A percentile compares a stretch with the other conserved stretches of the same genome.
Evolutionary conservation across 2,329 filamentous ascomycete genomes (phyloP).

Genomic region (Myriosclerotinia scirpicola): DNA sequence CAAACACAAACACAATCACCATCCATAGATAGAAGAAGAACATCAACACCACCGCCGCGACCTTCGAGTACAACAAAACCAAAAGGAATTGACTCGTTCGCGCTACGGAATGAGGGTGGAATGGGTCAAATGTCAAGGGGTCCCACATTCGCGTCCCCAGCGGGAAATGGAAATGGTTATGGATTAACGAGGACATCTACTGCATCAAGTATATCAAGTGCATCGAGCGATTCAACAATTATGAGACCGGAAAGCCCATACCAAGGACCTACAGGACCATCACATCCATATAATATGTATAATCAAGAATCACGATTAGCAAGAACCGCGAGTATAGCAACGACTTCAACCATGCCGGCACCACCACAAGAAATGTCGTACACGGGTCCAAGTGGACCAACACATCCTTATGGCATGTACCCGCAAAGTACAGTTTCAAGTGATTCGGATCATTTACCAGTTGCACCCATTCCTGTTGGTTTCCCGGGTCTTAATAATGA

Average conservation of each 20-base stretch:
- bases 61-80: conserved; percentile 59
- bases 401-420: conserved; percentile 86
- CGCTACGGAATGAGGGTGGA: conserved; percentile 53
- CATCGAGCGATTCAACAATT: conserved; percentile 34
- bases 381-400: conserved; percentile 62
- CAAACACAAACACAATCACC: conserved; percentile 30
- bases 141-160: conserved; percentile 27
- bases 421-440: conserved; percentile 69
- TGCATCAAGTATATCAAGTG: conserved; percentile 37
- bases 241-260: conserved; percentile 53
- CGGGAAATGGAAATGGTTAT: conserved; percentile 16
- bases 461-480: conserved; percentile 62
- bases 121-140: conserved; percentile 39
- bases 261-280: conserved; percentile 62
- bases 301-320: conserved; percentile 65
- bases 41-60: conserved; percentile 41
- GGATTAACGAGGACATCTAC: conserved; percentile 34
- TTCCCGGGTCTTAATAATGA: conserved; percentile 65
- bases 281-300: conserved; percentile 86
- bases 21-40: conserved; percentile 32
- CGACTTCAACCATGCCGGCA: conserved; percentile 64
- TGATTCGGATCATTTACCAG: conserved; percentile 41
- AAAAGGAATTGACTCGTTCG: conserved; percentile 51
- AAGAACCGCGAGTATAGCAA: conserved; percentile 64
- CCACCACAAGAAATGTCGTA: conserved; percentile 56